These are phyloP conservation scores for Tuber borchii DNA, from an alignment of 495 filamentous ascomycete species.

Conservation along the genomic window DNA sequence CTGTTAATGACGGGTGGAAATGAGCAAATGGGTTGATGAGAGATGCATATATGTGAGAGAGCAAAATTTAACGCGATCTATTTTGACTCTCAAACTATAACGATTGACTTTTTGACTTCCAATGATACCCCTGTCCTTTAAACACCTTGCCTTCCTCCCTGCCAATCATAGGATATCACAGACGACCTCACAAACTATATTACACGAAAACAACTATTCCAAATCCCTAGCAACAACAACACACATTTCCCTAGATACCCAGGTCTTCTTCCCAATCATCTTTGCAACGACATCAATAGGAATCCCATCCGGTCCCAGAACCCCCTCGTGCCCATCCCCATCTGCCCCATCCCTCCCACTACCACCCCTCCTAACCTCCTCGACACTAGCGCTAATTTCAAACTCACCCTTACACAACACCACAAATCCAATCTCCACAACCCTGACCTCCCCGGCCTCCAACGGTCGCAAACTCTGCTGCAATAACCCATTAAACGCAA, in stretches of 20 bases:
- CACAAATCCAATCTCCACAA: conserved; percentile 59
- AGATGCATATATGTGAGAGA: background rate
- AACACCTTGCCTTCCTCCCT: background rate
- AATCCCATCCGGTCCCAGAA: conserved; percentile 31
- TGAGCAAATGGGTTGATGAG: background rate
- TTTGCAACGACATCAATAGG: conserved; percentile 35
- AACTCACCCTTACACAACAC: conserved; percentile 73
- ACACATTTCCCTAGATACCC: conserved; percentile 41
- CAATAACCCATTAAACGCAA: conserved; percentile 76
- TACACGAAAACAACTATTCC: conserved; percentile 24
- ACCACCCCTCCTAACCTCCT: conserved; percentile 56
- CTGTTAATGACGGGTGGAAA: background rate
- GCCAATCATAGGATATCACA: background rate
- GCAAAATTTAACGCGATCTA: background rate
- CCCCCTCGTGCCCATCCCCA: conserved; percentile 8
- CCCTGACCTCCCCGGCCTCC: conserved; percentile 50
- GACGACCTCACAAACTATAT: background rate
- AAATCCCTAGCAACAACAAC: conserved; percentile 38
- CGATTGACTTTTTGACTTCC: background rate
- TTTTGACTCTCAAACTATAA: background rate
- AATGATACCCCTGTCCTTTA: background rate
- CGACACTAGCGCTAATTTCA: conserved; percentile 71
- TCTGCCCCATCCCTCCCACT: conserved; percentile 10
- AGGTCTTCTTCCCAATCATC: conserved; percentile 39
- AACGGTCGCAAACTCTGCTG: conserved; percentile 65